Percentiles rank a stretch among this genome's conserved stretches.
Evolutionary conservation across 768 basidiomycete species (phyloP).

Genomic region (Ramaria sp.): DNA sequence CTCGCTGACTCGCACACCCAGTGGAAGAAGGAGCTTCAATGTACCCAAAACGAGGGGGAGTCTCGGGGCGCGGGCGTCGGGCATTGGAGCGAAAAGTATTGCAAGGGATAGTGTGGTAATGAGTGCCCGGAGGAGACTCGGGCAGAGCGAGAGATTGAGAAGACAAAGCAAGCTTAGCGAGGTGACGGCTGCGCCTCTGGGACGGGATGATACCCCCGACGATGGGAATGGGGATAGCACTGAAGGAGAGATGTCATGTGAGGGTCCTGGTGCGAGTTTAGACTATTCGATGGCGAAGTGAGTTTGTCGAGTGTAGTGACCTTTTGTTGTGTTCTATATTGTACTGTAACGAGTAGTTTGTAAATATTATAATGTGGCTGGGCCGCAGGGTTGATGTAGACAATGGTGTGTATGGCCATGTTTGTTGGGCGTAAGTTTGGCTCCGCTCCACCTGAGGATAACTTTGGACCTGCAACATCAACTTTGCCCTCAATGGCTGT

Average conservation of each 20-base stretch:
- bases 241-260: too few relatives aligned
- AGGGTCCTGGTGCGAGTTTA: not conserved
- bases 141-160: conserved; percentile 66
- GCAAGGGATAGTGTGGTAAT: conserved; percentile 17
- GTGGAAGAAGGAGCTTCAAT: conserved; percentile 6
- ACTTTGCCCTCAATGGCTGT: not conserved
- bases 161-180: conserved; percentile 30
- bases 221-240: too few relatives aligned
- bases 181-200: too few relatives aligned
- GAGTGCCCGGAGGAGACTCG: conserved; percentile 61
- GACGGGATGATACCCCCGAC: not conserved
- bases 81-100: conserved; percentile 1
- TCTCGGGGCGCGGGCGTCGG: not conserved
- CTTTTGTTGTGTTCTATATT: too few relatives aligned
- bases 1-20: not conserved
- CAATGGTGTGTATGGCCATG: not conserved
- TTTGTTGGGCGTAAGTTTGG: not conserved
- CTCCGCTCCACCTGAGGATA: not conserved
- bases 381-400: too few relatives aligned
- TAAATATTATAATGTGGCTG: not conserved
- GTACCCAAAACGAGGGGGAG: conserved; percentile 6
- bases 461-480: not conserved
- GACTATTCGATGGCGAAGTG: not conserved
- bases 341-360: not conserved
- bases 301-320: too few relatives aligned